These are phyloP conservation scores for Cystobasidiopsis lactophilus DNA, from an alignment of 768 basidiomycete species.

Conservation along the genomic window DNA sequence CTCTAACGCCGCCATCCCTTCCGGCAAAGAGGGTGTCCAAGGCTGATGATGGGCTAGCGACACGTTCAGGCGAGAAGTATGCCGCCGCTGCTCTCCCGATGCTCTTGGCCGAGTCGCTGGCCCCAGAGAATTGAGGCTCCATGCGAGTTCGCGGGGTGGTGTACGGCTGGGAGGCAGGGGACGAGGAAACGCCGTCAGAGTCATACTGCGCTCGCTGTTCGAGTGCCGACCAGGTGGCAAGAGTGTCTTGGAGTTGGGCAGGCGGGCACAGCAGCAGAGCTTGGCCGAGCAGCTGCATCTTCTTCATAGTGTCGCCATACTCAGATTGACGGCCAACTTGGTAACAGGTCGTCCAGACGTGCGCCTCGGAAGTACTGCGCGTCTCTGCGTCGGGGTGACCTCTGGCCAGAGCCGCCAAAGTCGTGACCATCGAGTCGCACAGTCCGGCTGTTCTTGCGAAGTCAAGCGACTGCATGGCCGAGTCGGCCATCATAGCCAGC, in stretches of 20 bases:
- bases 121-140: not conserved
- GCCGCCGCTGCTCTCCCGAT: conserved; percentile 28
- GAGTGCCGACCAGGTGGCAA: conserved; percentile 50
- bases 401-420: conserved; percentile 13
- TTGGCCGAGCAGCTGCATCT: conserved; percentile 48
- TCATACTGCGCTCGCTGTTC: conserved; percentile 50
- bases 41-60: conserved; percentile 4
- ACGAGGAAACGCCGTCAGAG: conserved; percentile 30
- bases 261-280: conserved; percentile 71
- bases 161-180: conserved; percentile 5
- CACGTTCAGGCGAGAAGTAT: conserved; percentile 35
- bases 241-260: conserved; percentile 53
- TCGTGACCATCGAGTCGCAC: conserved; percentile 45
- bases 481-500: conserved; percentile 73
- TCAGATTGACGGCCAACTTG: conserved; percentile 66
- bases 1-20: not conserved
- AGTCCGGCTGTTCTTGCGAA: conserved; percentile 50
- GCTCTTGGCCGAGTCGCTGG: conserved; percentile 29
- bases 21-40: not conserved
- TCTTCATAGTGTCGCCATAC: conserved; percentile 43
- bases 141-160: not conserved
- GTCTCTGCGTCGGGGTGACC: conserved; percentile 19
- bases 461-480: conserved; percentile 63
- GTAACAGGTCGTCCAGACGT: conserved; percentile 77
- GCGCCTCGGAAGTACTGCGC: conserved; percentile 40